phyloP scores from a whole-genome alignment of 305 asterid species.

The Andrographis paniculata region DNA sequence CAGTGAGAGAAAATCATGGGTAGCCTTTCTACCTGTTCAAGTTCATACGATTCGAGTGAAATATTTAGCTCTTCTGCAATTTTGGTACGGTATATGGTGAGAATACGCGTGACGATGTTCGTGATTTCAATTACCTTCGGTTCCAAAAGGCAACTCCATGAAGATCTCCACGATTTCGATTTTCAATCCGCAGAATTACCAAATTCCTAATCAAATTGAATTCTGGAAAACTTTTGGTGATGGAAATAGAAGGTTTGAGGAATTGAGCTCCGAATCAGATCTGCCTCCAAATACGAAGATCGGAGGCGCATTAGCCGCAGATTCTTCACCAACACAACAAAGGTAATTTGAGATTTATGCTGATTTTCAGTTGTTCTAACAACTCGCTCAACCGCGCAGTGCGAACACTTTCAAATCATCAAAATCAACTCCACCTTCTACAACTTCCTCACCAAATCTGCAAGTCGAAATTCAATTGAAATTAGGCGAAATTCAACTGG shows the following conservation, averaged over 20 bases:
- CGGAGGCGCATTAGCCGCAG: conserved; percentile 36
- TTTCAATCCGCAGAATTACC: conserved; percentile 14
- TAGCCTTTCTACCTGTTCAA: conserved; percentile 65
- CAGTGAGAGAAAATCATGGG: conserved; percentile 93
- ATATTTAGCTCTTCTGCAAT: not conserved
- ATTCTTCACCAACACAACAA: conserved; percentile 14
- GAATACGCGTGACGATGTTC: not conserved
- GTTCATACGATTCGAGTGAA: not conserved
- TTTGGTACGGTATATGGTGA: no score
- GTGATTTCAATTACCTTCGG: conserved; percentile 38
- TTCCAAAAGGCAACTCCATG: conserved; percentile 73
- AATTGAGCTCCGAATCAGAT: conserved; percentile 29
- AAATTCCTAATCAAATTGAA: conserved; percentile 12
- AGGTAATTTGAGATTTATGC: not conserved
- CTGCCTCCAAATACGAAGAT: conserved; percentile 43
- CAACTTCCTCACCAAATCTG: conserved; percentile 20
- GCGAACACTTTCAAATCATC: conserved; percentile 15
- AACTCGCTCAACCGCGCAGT: not conserved
- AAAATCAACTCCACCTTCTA: conserved; percentile 8
- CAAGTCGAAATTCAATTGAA: conserved; percentile 27
- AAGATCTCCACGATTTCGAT: conserved; percentile 4
- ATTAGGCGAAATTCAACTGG: conserved; percentile 2
- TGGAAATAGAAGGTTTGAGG: not conserved
- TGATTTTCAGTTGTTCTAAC: conserved; percentile 10
- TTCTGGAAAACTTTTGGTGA: conserved; percentile 1